Base-by-base conservation (phyloP, 805 yeast genomes). In the Candida sakaeoensis region DNA sequence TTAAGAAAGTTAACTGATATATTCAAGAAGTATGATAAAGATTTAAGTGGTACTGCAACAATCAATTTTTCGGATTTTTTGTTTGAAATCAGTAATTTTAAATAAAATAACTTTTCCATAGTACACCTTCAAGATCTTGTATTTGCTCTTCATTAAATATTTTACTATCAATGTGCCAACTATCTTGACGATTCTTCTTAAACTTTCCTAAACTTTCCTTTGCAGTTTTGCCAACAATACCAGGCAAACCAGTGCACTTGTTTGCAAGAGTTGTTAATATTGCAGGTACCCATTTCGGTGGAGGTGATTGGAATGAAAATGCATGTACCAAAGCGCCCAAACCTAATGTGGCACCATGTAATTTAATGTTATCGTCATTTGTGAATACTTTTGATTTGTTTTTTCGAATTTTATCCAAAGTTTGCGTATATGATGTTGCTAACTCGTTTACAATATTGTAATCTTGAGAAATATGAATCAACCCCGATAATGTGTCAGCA, bases 101-200 rank as follows among this genome's bases (percentile, higher is more conserved):
- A 49, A 12, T 57, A 43, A 36, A 90, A 56, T 93, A 91, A 56
- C 95, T 86, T 58, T 85, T 84, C 85, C 95, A 84, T 19, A 90
- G 62, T 3, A 91, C 96, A 30, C 99, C 99, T 58, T 91, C 99
- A 33, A 91, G 65, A 56, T 88, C 96, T 54, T 88, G 93, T 37
- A 89, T 68, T 60, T 91, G 95, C 4, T 82, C 86, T 36, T 74
- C 77, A 7, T 80, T 78, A 58, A 91, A 93, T 10, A 75, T 78
- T 48, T 71, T 71, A 44, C 84, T 75, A 57, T 91, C 99, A 43
- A 88, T 77, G 53, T 86, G 95, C 99, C 99, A 91, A 0, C 97
- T 88, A 53, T 91, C 99, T 43, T 90, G 95, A 48, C 98, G 76
- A 5, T 87, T 79, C 65, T 89, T 89, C 58, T 90, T 91, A 65